Evolutionary conservation across 345 rosid genomes (phyloP).

Genomic region (Melaleuca alternifolia): DNA sequence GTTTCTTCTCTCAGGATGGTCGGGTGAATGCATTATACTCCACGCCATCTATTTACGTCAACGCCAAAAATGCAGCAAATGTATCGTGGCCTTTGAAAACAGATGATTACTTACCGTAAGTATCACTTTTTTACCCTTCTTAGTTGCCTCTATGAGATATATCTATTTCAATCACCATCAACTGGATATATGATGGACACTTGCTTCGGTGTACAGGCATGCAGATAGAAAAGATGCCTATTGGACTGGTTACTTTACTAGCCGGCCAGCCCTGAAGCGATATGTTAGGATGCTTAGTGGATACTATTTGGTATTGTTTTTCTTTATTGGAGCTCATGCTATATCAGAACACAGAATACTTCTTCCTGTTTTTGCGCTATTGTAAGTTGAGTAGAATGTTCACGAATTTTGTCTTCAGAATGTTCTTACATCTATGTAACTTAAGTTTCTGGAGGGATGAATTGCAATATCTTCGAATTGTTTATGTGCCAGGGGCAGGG

Average conservation of each 20-base stretch:
- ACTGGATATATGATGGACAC: background rate
- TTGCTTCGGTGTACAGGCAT: slow-evolving; percentile 34
- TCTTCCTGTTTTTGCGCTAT: background rate
- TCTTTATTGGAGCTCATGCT: background rate
- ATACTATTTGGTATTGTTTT: slow-evolving; percentile 59
- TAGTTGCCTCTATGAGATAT: background rate
- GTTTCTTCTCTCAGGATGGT: slow-evolving; percentile 42
- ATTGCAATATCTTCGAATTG: background rate
- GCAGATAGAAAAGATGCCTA: slow-evolving; percentile 56
- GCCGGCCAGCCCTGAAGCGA: slow-evolving; percentile 74
- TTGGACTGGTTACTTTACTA: slow-evolving; percentile 87
- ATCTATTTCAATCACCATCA: background rate
- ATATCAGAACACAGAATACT: background rate
- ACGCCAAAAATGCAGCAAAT: slow-evolving; percentile 56
- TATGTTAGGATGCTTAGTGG: slow-evolving; percentile 71
- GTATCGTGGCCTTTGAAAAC: slow-evolving; percentile 75
- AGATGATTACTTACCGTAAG: slow-evolving; percentile 77
- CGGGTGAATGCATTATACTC: slow-evolving; percentile 73
- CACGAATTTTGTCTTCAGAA: background rate
- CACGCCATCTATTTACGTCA: slow-evolving; percentile 75
- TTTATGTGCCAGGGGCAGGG: background rate
- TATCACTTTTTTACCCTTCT: background rate
- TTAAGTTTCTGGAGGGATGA: background rate
- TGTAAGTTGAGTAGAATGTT: background rate
- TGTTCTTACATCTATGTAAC: background rate